Evolutionary conservation across 2,329 filamentous ascomycete genomes (phyloP).

Genomic region (Neocucurbitaria cava): DNA sequence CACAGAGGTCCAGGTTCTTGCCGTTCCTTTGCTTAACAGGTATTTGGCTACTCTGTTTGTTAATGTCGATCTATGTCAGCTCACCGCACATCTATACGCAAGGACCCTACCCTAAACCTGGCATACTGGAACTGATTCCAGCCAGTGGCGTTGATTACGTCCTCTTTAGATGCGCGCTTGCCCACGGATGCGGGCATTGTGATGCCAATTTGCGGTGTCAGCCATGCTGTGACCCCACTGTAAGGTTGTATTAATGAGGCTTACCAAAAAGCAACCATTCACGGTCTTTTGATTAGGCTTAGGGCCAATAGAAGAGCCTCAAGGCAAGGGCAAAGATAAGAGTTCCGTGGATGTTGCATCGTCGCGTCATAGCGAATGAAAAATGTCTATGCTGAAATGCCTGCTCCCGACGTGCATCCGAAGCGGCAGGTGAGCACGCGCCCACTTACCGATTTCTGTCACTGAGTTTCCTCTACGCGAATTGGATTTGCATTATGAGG

Average conservation of each 20-base stretch:
- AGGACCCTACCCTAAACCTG: too few relatives aligned
- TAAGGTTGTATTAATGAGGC: neutral
- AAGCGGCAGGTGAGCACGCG: conserved; percentile 4
- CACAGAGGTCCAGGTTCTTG: too few relatives aligned
- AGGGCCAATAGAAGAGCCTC: neutral
- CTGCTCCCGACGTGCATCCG: neutral
- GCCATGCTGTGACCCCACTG: neutral
- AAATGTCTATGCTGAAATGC: neutral
- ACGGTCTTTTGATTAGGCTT: neutral
- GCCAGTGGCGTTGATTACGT: too few relatives aligned
- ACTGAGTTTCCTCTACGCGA: neutral
- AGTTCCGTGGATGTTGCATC: neutral
- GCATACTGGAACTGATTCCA: too few relatives aligned
- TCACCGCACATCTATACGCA: too few relatives aligned
- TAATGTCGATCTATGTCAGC: too few relatives aligned
- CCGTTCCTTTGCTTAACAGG: too few relatives aligned
- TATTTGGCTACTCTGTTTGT: too few relatives aligned
- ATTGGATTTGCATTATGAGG: neutral
- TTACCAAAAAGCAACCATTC: neutral
- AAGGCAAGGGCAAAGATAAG: neutral
- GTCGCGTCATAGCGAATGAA: neutral
- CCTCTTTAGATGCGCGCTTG: too few relatives aligned
- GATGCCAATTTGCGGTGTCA: too few relatives aligned
- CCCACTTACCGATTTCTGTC: neutral
- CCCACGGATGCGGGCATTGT: too few relatives aligned